Evolutionary conservation across 176 grass and related monocot species (phyloP).

Genomic region (Pharus latifolius): DNA sequence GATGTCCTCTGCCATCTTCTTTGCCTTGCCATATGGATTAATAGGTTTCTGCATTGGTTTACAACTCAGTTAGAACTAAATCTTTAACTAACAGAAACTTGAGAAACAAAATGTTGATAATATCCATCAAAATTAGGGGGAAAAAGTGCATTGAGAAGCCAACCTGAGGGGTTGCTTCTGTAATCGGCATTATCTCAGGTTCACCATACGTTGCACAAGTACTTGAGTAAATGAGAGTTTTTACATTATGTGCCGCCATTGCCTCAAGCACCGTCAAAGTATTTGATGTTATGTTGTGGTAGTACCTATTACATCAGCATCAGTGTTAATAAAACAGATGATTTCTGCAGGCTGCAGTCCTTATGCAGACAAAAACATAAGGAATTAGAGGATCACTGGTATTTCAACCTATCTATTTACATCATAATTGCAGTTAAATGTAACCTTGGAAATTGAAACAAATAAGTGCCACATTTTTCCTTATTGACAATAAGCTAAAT

Average conservation of each 20-base stretch:
- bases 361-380: neutral
- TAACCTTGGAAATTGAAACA: no score
- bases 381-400: neutral
- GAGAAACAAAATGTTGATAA: no score
- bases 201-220: conserved; percentile 97
- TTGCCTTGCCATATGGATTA: conserved; percentile 94
- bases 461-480: neutral
- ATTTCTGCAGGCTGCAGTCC: neutral
- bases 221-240: conserved; percentile 91
- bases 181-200: conserved; percentile 91
- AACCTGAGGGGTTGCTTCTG: conserved; percentile 89
- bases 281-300: conserved; percentile 97
- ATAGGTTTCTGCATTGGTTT: conserved; percentile 60
- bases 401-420: neutral
- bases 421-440: neutral
- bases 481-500: neutral
- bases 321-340: neutral
- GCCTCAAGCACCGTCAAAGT: conserved; percentile 76
- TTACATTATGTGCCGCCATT: conserved; percentile 78
- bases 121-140: neutral
- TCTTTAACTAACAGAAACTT: neutral
- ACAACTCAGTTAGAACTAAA: neutral
- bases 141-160: neutral
- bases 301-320: conserved; percentile 59
- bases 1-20: conserved; percentile 99